These are phyloP conservation scores for Xylaria sp. DNA, from an alignment of 2,329 filamentous ascomycete genomes.

Conservation along the genomic window DNA sequence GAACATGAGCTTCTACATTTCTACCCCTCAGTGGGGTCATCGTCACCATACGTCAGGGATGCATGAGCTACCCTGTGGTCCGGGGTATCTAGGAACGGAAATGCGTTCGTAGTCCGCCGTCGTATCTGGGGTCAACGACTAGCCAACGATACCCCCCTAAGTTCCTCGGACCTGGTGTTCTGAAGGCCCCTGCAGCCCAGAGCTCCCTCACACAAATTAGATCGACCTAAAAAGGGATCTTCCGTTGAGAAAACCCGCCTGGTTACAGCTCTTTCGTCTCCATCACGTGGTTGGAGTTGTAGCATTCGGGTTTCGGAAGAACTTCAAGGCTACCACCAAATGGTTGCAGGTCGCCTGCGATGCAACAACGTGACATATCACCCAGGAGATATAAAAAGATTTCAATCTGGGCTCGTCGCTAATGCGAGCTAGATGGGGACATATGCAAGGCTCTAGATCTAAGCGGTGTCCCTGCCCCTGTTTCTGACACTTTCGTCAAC, in stretches of 20 bases:
- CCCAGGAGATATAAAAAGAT: slow-evolving; percentile 33
- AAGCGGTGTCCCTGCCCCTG: slow-evolving; percentile 36
- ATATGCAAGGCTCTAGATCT: slow-evolving; percentile 37
- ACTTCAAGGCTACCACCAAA: slow-evolving; percentile 30
- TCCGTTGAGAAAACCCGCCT: slow-evolving; percentile 27
- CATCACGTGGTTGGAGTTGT: slow-evolving; percentile 39
- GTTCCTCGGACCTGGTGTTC: slow-evolving; percentile 25
- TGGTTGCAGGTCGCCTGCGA: slow-evolving; percentile 23
- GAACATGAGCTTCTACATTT: slow-evolving; percentile 26
- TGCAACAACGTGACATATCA: slow-evolving; percentile 30
- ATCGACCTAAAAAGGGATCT: slow-evolving; percentile 19
- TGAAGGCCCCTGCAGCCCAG: slow-evolving; percentile 27
- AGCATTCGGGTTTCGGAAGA: slow-evolving; percentile 35
- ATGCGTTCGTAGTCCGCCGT: slow-evolving; percentile 34
- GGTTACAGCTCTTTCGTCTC: slow-evolving; percentile 29
- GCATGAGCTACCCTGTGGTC: slow-evolving; percentile 38
- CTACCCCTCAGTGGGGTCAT: slow-evolving; percentile 41
- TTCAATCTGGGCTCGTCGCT: slow-evolving; percentile 29
- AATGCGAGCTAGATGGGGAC: slow-evolving; percentile 22
- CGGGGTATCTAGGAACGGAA: slow-evolving; percentile 37
- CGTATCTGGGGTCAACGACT: slow-evolving; percentile 31
- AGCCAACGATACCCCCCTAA: slow-evolving; percentile 11
- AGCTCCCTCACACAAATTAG: slow-evolving; percentile 23
- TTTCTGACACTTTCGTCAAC: slow-evolving; percentile 37
- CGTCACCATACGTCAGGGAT: slow-evolving; percentile 37